Conservation (phyloP, 768 basidiomycete species). For the Scleroderma bovista region DNA sequence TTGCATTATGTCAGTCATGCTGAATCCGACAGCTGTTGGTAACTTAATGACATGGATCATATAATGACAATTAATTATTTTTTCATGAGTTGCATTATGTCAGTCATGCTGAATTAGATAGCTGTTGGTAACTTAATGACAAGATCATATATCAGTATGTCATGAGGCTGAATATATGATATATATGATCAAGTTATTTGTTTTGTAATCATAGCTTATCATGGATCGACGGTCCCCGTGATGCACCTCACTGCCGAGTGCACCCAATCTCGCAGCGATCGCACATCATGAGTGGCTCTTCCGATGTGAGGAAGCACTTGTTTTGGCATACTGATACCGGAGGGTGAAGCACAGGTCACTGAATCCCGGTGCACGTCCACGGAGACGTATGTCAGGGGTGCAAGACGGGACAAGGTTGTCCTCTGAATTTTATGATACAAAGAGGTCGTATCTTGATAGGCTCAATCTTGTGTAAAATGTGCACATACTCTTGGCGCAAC, state of each 20-base stretch:
- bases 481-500: conserved; percentile 19
- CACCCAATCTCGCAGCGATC: conserved; percentile 37
- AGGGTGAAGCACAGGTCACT: conserved; percentile 32
- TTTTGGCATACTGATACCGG: conserved; percentile 21
- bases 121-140: no score
- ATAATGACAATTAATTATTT: no score
- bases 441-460: conserved; percentile 75
- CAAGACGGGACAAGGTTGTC: conserved; percentile 65
- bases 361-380: conserved; percentile 16
- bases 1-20: no score
- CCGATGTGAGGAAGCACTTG: conserved; percentile 60
- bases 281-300: conserved; percentile 63
- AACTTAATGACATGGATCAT: no score
- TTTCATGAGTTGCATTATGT: no score
- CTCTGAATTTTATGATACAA: conserved; percentile 78
- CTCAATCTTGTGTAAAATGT: conserved; percentile 81
- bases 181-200: no score
- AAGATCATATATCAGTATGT: no score
- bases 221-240: no score
- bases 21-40: no score
- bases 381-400: conserved; percentile 35
- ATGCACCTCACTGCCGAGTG: conserved; percentile 55
- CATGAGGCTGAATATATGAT: no score
- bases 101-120: no score
- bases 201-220: no score